phyloP scores from a whole-genome alignment of 1,284 basidiomycete species.

The Ceratobasidium sp. region DNA sequence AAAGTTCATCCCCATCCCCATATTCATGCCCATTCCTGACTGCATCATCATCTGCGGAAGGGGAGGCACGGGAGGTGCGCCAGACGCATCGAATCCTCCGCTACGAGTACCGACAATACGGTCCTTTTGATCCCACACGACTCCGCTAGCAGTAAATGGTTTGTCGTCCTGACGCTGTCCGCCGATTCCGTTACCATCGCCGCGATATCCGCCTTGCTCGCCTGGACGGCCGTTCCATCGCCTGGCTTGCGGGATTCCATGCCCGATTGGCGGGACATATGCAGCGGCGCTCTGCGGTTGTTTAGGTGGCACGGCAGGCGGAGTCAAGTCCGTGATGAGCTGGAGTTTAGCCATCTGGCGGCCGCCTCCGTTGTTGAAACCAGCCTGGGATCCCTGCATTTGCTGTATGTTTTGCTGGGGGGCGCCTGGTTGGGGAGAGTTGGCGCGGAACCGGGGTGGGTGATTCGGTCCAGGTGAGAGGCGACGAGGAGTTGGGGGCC shows the following conservation, averaged over 20 bases:
- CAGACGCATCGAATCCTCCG: slow-evolving; percentile 43
- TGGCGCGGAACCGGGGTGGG: slow-evolving; percentile 25
- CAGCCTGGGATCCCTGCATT: slow-evolving; percentile 8
- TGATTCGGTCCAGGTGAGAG: slow-evolving; percentile 38
- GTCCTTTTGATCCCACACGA: slow-evolving; percentile 67
- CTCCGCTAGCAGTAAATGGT: slow-evolving; percentile 54
- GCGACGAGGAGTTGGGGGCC: slow-evolving; percentile 37
- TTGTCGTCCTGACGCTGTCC: slow-evolving; percentile 47
- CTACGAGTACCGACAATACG: slow-evolving; percentile 58
- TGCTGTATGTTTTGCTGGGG: background rate
- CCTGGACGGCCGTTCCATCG: slow-evolving; percentile 47
- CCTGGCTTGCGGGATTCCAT: slow-evolving; percentile 47
- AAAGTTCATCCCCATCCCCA: slow-evolving; percentile 14
- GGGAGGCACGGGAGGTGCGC: slow-evolving; percentile 68
- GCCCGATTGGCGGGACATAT: slow-evolving; percentile 58
- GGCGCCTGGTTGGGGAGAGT: slow-evolving; percentile 17
- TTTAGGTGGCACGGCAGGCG: slow-evolving; percentile 54
- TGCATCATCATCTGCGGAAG: slow-evolving; percentile 66
- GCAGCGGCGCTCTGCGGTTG: slow-evolving; percentile 57
- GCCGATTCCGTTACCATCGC: slow-evolving; percentile 37
- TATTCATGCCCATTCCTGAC: slow-evolving; percentile 5
- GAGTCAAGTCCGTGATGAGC: slow-evolving; percentile 67
- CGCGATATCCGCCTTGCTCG: slow-evolving; percentile 47
- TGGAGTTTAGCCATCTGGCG: slow-evolving; percentile 55
- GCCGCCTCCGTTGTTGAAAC: slow-evolving; percentile 27